Percentiles rank a stretch among this genome's conserved stretches.
Evolutionary conservation across 2,329 filamentous ascomycete species (phyloP).

Genomic region (Cladosporium halotolerans): DNA sequence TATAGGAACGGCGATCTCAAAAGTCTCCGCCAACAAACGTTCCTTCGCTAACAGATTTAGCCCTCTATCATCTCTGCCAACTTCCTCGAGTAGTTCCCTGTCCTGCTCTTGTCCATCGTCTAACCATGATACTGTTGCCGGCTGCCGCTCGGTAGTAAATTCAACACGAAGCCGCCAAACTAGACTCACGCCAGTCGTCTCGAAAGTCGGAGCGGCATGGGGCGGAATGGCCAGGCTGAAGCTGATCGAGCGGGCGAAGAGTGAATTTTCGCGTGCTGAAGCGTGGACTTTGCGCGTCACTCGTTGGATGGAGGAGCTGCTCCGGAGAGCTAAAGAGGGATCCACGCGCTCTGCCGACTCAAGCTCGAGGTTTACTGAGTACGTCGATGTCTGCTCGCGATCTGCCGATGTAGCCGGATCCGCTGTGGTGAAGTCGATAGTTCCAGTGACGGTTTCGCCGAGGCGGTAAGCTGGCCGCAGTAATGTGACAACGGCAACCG

Average conservation of each 20-base stretch:
- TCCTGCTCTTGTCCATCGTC: conserved; percentile 68
- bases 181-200: conserved; percentile 79
- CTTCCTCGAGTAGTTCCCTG: conserved; percentile 38
- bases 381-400: conserved; percentile 58
- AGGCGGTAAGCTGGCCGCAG: conserved; percentile 82
- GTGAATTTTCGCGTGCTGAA: conserved; percentile 70
- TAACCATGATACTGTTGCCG: conserved; percentile 9
- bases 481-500: conserved; percentile 85
- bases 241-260: conserved; percentile 71
- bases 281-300: conserved; percentile 79
- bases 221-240: conserved; percentile 81
- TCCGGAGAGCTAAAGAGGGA: conserved; percentile 71
- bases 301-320: conserved; percentile 75
- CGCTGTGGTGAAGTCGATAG: conserved; percentile 66
- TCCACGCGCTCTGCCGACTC: conserved; percentile 85
- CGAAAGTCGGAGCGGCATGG: conserved; percentile 79
- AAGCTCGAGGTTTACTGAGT: conserved; percentile 74
- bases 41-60: conserved; percentile 30
- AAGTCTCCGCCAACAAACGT: conserved; percentile 29
- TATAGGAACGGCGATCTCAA: conserved; percentile 33
- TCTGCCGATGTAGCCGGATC: conserved; percentile 1
- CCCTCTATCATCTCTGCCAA: conserved; percentile 32
- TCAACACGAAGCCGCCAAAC: conserved; percentile 88
- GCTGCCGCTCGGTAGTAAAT: conserved; percentile 62
- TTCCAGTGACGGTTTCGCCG: conserved; percentile 78